A percentile compares a stretch with the other conserved stretches of the same genome.
These are phyloP conservation scores for Pseudozyma sp. DNA, from an alignment of 1,284 basidiomycete genomes.

Conservation along the genomic window DNA sequence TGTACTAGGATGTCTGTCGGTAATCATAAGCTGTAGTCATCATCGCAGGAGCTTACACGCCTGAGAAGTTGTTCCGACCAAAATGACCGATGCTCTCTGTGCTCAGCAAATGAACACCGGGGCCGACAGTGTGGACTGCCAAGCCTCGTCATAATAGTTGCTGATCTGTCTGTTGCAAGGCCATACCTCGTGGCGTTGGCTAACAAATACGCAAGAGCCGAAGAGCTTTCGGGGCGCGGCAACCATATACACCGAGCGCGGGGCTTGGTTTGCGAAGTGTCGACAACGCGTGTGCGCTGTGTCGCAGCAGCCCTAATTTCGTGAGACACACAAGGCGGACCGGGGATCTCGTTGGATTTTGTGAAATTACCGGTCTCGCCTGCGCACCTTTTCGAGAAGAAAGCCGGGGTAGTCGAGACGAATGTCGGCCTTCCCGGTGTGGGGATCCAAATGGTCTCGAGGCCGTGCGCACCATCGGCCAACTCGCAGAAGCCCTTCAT, in stretches of 20 bases:
- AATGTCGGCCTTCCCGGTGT: conserved; percentile 3
- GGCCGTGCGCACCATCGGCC: conserved; percentile 19
- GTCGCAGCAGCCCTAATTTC: neutral
- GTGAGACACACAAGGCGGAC: conserved; percentile 3
- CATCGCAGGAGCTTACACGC: too few species aligned
- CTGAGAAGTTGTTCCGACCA: too few species aligned
- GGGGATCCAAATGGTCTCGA: conserved; percentile 8
- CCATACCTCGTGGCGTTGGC: neutral
- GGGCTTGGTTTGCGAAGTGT: neutral
- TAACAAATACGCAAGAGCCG: too few species aligned
- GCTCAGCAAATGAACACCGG: too few species aligned
- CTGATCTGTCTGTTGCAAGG: too few species aligned
- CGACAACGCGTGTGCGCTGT: neutral
- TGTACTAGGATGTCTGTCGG: neutral
- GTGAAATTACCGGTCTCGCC: conserved; percentile 29
- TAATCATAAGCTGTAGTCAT: too few species aligned
- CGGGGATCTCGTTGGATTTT: conserved; percentile 23
- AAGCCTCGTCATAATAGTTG: too few species aligned
- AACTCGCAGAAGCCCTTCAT: neutral
- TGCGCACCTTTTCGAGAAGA: conserved; percentile 14
- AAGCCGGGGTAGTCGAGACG: conserved; percentile 21
- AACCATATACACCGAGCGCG: conserved; percentile 6
- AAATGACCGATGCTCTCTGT: too few species aligned
- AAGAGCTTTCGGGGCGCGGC: conserved; percentile 8
- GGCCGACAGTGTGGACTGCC: too few species aligned